phyloP scores from a whole-genome alignment of 805 yeast genomes.

The Sugiyamaella americana region DNA sequence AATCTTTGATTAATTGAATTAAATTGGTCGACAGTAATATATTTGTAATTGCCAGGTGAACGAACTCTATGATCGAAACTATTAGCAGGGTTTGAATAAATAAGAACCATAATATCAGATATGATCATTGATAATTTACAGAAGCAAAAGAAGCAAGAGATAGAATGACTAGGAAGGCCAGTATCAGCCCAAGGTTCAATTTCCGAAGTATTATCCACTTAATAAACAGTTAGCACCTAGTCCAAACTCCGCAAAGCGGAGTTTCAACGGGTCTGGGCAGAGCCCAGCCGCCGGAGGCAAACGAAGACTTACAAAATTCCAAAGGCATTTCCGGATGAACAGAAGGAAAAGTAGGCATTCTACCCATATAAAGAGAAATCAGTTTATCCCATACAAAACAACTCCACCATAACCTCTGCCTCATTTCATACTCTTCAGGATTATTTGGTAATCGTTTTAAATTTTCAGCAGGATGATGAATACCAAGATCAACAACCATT shows the following conservation, averaged over 20 bases:
- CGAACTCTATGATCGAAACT: conserved; percentile 1
- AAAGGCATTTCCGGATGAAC: conserved; percentile 8
- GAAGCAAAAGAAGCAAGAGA: conserved; percentile 1
- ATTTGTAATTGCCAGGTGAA: conserved; percentile 1
- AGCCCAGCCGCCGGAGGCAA: neutral
- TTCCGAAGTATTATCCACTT: conserved; percentile 4
- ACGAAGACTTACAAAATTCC: neutral
- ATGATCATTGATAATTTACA: conserved; percentile 5
- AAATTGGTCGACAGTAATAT: conserved; percentile 2
- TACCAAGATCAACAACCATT: conserved; percentile 12
- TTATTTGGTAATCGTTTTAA: neutral
- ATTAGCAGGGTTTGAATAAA: conserved; percentile 6
- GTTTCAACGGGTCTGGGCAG: too few species aligned
- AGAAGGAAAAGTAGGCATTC: conserved; percentile 5
- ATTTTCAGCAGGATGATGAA: conserved; percentile 8
- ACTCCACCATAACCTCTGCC: conserved; percentile 8
- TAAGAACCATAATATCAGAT: conserved; percentile 8
- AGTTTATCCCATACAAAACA: conserved; percentile 9
- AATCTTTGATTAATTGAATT: conserved; percentile 2
- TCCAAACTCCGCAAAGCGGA: too few species aligned
- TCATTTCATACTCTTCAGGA: conserved; percentile 4
- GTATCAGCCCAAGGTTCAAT: conserved; percentile 2
- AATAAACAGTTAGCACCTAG: neutral
- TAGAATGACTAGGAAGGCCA: conserved; percentile 1
- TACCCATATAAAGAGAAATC: conserved; percentile 6